These are phyloP conservation scores for Fereydounia khargensis DNA, from an alignment of 1,284 basidiomycete species.

Conservation along the genomic window DNA sequence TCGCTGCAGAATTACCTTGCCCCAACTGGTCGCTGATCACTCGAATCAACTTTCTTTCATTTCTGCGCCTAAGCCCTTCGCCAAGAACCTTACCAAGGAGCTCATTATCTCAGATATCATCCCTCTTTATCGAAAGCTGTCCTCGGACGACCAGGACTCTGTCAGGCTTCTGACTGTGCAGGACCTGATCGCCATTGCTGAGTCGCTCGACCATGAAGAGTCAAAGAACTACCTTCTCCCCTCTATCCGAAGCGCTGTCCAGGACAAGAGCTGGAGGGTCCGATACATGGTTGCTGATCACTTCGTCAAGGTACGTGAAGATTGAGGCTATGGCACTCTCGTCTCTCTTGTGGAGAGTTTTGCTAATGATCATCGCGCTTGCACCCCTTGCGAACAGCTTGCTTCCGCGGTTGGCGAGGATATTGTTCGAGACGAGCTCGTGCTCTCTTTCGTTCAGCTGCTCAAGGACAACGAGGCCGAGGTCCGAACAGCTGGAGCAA, in stretches of 20 bases:
- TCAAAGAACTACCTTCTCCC: conserved; percentile 86
- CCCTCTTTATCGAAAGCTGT: conserved; percentile 89
- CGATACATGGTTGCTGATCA: conserved; percentile 98
- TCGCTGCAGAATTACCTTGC: no score
- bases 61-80: conserved; percentile 42
- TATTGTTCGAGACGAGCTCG: conserved; percentile 89
- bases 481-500: conserved; percentile 91
- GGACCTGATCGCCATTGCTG: conserved; percentile 88
- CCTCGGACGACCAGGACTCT: conserved; percentile 96
- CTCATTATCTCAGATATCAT: conserved; percentile 75
- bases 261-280: conserved; percentile 98
- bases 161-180: conserved; percentile 94
- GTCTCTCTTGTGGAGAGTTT: no score
- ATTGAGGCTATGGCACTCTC: no score
- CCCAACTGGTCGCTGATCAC: no score
- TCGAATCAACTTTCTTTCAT: no score
- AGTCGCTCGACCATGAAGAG: conserved; percentile 78
- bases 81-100: conserved; percentile 55
- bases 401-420: conserved; percentile 88
- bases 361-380: no score
- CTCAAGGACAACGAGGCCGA: conserved; percentile 99
- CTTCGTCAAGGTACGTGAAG: conserved; percentile 75
- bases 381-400: no score
- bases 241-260: conserved; percentile 73
- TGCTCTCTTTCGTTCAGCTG: conserved; percentile 86